Base-by-base conservation (phyloP, 1,139 yeast genomes). In the Diutina pseudorugosa region DNA sequence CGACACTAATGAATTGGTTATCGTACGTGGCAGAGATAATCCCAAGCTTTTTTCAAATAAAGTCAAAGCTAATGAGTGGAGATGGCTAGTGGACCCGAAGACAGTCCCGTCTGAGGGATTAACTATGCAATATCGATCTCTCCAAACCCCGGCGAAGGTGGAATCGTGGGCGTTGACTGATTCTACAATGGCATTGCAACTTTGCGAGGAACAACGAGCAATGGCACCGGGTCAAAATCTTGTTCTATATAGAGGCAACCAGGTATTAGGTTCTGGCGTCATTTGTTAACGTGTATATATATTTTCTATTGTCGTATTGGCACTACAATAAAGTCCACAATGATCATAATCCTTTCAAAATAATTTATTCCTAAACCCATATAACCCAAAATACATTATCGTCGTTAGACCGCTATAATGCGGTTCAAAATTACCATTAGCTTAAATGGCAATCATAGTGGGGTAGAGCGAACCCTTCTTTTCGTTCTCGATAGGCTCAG, bases 171-270 rank as follows among this genome's bases (percentile, higher is more conserved):
- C 56, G 1, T 57, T 55, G 0, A 57, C 53, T 6, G 55, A 25
- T 12, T 45, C 51, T 2, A 52, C 54, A 3, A 51, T 70, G 5
- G 54, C 58, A 1, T 65, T 85, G 25, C 61, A 58, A 21, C 68
- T 86, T 41, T 57, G 57, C 1, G 66, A 71, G 3, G 65, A 68
- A 40, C 81, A 79, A 41, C 68, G 91, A 51, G 96, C 96, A 0
- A 79, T 93, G 63, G 93, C 97, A 0, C 89, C 94, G 0, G 98
- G 98, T 0, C 98, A 93, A 64, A 83, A 79, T 58, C 68, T 90
- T 21, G 95, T 88, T 0, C 64, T 91, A 11, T 93, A 91, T 64
- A 69, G 75, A 48, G 79, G 75, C 1, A 83, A 81, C 52, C 69
- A 80, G 53, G 84, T 94, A 1, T 64, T 93, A 18, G 98, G 98